Base-by-base conservation (phyloP, 148 eudicot genomes). In the Camellia lanceoleosa region DNA sequence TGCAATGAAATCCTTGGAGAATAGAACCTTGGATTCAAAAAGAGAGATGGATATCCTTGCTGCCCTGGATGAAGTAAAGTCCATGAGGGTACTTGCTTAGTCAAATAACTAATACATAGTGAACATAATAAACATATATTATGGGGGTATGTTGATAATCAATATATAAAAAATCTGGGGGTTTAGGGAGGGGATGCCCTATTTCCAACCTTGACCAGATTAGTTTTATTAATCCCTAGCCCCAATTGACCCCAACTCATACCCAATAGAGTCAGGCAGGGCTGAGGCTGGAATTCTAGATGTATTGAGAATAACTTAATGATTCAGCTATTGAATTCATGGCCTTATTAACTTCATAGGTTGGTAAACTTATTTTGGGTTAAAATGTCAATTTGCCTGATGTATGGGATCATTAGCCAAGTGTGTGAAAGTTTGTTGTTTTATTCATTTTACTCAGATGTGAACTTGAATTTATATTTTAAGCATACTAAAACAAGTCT, bases 1-100 rank as follows among this genome's bases (percentile, higher is more conserved):
- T 87, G 97, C 97, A 6, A 94, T 97, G 99, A 97, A 97, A 75
- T 92, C 99, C 20, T 81, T 97, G 86, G 99, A 97, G 85, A 97
- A 97, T 81, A 84, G 99, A 80, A 92, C 99, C 0, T 72, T 86
- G 81, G 99, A 97, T 64, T 92, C 98, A 5, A 97, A 97, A 86
- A 82, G 92, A 56, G 99, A 97, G 75, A 97, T 94, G 99, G 98
- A 97, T 72, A 92, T 94, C 75, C 89, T 97, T 80, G 92, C 98
- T 81, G 91, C 97, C 9, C 89, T 94, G 82, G 99, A 97, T 83
- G 99, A 97, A 82, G 89, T 97, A 92, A 94, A 91, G 80, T 94
- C 99, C 58, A 88, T 97, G 97, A 97, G 83, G 98, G 98, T 94
- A 80, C 46, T 51, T 56, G 18, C 54, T 77, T 64, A 12, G 47